Evolutionary conservation across 108 stramenopile genomes (phyloP), one percentile per base, ranked within the genome.

Genomic region (Skeletonema grethae): DNA sequence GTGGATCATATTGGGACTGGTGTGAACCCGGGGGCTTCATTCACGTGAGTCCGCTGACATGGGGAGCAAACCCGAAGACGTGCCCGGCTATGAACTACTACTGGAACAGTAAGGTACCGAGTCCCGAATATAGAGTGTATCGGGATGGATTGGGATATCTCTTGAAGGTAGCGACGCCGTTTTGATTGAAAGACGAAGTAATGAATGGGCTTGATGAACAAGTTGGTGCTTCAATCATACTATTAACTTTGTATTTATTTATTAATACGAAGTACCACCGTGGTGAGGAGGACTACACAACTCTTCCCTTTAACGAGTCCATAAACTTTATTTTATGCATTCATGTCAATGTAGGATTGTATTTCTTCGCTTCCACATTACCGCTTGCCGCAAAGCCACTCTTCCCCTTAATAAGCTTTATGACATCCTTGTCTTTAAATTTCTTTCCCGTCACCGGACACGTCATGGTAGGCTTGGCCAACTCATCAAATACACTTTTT

Each of bases 391-490:
- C 90, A 88, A 89, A 97, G 35, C 88, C 90, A 57, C 85, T 88
- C 35, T 78, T 89, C 31, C 88, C 88, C 61, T 75, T 80, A 50
- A 86, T 76, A 36, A 97, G 65, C 29, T 84, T 72, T 11, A 95
- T 63, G 7, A 94, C 85, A 67, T 92, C 83, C 48, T 84, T 80
- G 38, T 79, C 77, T 65, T 85, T 86, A 56, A 97, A 89, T 57
- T 86, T 93, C 63, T 69, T 66, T 0, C 88, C 87, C 6, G 93
- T 95, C 0, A 93, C 61, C 1, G 94, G 96, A 72, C 91, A 93
- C 1, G 57, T 65, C 83, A 82, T 88, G 9, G 64, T 79, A 9
- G 79, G 73, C 67, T 77, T 76, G 9, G 79, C 84, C 22, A 92
- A 61, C 41, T 90, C 76, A 18, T 90, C 80, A 69, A 86, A 94